phyloP scores from a whole-genome alignment of 306 rosid species.

The Cicer yamashitae region DNA sequence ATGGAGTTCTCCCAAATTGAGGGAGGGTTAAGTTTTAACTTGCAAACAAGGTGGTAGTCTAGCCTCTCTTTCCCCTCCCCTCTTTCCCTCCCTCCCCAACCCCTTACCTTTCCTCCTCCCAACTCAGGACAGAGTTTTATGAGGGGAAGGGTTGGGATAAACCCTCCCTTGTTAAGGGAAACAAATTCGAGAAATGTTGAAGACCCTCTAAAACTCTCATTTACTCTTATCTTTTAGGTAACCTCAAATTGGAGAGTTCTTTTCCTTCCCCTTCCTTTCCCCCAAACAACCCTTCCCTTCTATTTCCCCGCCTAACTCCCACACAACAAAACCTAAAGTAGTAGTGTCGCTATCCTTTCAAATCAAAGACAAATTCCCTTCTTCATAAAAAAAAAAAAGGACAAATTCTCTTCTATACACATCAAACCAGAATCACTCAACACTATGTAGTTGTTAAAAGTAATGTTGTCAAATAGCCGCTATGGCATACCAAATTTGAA shows the following conservation, averaged over 20 bases:
- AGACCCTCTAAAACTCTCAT: background rate
- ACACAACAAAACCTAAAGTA: background rate
- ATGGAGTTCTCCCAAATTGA: background rate
- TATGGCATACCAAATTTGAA: too few species aligned
- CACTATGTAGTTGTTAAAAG: background rate
- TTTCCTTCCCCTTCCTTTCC: background rate
- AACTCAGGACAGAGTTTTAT: background rate
- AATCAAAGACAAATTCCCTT: background rate
- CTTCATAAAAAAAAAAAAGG: too few species aligned
- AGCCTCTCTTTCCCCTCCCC: background rate
- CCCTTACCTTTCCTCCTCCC: background rate
- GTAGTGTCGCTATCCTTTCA: background rate
- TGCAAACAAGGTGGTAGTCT: background rate
- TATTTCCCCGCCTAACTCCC: background rate
- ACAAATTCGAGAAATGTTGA: background rate
- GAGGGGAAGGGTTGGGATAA: background rate
- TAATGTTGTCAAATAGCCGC: too few species aligned
- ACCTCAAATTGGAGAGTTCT: background rate
- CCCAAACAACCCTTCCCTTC: background rate
- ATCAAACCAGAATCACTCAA: conserved; percentile 7
- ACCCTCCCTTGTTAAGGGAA: background rate
- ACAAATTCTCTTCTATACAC: background rate
- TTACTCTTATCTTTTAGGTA: background rate
- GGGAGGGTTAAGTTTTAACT: background rate
- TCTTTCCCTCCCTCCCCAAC: background rate